phyloP scores from a whole-genome alignment of 2,329 filamentous ascomycete species.

The Paraconiothyrium brasiliense region DNA sequence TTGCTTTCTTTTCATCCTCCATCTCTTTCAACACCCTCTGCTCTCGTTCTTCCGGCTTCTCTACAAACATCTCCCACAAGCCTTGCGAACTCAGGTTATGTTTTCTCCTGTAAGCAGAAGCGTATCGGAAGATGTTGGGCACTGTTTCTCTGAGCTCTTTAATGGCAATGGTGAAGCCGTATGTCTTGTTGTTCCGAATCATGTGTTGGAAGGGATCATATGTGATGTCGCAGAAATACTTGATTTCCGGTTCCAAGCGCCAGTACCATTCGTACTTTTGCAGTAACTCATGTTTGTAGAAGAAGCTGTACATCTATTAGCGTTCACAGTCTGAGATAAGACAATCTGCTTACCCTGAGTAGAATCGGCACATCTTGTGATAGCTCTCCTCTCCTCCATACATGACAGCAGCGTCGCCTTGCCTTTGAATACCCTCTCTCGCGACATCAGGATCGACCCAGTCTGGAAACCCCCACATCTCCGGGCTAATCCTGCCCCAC shows the following conservation, averaged over 20 bases:
- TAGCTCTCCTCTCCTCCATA: constrained; percentile 99
- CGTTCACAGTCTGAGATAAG: background rate
- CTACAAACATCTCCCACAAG: constrained; percentile 98
- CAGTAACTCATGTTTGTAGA: constrained; percentile 95
- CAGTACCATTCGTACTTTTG: constrained; percentile 99
- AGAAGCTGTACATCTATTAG: constrained; percentile 69
- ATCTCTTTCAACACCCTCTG: constrained; percentile 48
- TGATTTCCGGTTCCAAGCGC: constrained; percentile 98
- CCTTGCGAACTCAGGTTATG: constrained; percentile 92
- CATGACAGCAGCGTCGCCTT: constrained; percentile 98
- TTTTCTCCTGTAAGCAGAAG: constrained; percentile 94
- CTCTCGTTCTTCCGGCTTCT: constrained; percentile 71
- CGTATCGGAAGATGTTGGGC: constrained; percentile 97
- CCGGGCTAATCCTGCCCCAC: constrained; percentile 89
- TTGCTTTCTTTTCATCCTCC: constrained; percentile 66
- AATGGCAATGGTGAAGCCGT: constrained; percentile 98
- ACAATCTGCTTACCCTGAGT: constrained; percentile 78
- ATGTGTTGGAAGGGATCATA: constrained; percentile 98
- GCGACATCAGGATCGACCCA: constrained; percentile 96
- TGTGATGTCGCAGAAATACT: constrained; percentile 99
- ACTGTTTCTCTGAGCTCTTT: constrained; percentile 98
- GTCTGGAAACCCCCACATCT: constrained; percentile 96
- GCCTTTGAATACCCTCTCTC: constrained; percentile 94
- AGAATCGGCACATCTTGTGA: constrained; percentile 99
- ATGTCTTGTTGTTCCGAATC: constrained; percentile 94